phyloP scores from a whole-genome alignment of 2,329 filamentous ascomycete genomes.

The Rhynchosporium secalis region DNA sequence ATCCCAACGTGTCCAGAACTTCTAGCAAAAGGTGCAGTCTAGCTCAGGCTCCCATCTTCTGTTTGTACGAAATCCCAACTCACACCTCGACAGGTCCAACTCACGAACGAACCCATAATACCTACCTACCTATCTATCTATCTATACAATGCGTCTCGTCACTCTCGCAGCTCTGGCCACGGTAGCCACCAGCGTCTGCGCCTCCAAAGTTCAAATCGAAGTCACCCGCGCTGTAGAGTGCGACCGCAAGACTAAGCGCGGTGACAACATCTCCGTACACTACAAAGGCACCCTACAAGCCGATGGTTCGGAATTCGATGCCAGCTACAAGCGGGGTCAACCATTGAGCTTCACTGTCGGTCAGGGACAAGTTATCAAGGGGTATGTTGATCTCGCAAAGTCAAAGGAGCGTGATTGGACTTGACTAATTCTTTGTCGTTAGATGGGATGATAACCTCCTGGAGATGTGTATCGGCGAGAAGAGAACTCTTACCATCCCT shows the following conservation, averaged over 20 bases:
- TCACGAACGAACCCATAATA: background rate
- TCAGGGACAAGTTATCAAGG: constrained; percentile 81
- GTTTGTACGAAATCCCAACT: constrained; percentile 5
- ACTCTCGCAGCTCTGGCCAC: constrained; percentile 36
- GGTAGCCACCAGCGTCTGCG: constrained; percentile 33
- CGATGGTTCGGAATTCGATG: constrained; percentile 80
- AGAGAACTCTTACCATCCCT: constrained; percentile 86
- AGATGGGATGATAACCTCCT: constrained; percentile 89
- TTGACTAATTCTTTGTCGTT: background rate
- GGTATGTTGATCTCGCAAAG: constrained; percentile 53
- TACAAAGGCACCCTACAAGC: constrained; percentile 79
- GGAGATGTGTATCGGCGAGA: constrained; percentile 96
- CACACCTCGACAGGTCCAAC: background rate
- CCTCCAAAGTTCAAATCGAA: constrained; percentile 67
- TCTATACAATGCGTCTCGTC: constrained; percentile 37
- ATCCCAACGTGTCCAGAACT: constrained; percentile 28
- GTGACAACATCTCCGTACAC: constrained; percentile 83
- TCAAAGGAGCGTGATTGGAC: constrained; percentile 6
- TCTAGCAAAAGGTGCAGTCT: background rate
- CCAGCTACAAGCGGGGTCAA: constrained; percentile 72
- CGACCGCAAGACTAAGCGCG: constrained; percentile 71
- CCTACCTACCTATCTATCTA: constrained; percentile 8
- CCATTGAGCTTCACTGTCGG: constrained; percentile 83
- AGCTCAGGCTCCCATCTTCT: background rate
- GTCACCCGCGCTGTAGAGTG: constrained; percentile 74